Evolutionary conservation across 352 stramenopile species (phyloP).

Genomic region (Globisporangium cylindrosporum): DNA sequence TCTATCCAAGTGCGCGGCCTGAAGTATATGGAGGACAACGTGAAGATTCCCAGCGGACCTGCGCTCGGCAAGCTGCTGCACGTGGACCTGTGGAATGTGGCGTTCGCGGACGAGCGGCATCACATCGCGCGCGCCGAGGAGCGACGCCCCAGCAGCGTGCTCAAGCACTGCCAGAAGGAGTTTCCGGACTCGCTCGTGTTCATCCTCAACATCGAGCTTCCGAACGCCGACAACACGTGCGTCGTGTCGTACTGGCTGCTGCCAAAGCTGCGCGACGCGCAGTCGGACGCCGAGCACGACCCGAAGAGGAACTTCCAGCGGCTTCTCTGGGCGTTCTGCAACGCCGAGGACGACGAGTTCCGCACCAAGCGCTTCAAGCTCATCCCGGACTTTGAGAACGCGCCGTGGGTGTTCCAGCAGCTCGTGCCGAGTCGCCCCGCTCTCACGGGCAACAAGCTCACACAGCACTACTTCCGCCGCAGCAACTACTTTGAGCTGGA

Average conservation of each 20-base stretch:
- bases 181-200: conserved; percentile 70
- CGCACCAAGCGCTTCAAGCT: conserved; percentile 86
- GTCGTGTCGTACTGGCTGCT: conserved; percentile 80
- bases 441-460: conserved; percentile 85
- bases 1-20: conserved; percentile 53
- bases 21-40: conserved; percentile 51
- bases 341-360: conserved; percentile 43
- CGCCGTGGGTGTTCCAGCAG: conserved; percentile 78
- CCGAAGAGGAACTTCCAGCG: conserved; percentile 45
- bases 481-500: conserved; percentile 87
- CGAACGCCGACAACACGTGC: conserved; percentile 63
- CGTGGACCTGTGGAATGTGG: conserved; percentile 58
- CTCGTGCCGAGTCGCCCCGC: conserved; percentile 83
- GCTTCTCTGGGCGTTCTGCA: conserved; percentile 56
- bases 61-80: conserved; percentile 56
- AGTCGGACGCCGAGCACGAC: conserved; percentile 10
- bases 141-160: conserved; percentile 39
- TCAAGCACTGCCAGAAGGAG: conserved; percentile 41
- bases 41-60: conserved; percentile 45
- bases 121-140: conserved; percentile 56
- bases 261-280: conserved; percentile 21
- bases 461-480: conserved; percentile 77
- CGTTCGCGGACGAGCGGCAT: conserved; percentile 40
- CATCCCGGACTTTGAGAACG: conserved; percentile 83
- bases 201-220: conserved; percentile 84